Base-by-base conservation (phyloP, 1,284 basidiomycete species). In the Veloporphyrellus conicus region DNA sequence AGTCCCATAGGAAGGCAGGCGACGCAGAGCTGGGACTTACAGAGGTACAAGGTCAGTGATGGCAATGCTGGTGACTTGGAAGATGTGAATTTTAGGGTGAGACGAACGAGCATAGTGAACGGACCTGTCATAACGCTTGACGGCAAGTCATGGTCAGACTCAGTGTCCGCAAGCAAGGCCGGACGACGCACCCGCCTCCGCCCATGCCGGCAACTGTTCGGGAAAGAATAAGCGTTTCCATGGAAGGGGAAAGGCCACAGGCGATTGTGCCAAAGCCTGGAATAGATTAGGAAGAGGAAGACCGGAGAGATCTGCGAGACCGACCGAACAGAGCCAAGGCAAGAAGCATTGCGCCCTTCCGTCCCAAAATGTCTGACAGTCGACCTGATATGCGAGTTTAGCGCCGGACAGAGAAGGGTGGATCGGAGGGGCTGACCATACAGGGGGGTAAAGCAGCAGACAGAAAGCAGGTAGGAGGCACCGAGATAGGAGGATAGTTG, bases 361-460 rank as follows among this genome's bases (percentile, higher is more conserved):
- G 78, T 16, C 91, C 91, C 56, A 95, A 70, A 57, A 93, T 91
- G 68, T 94, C 90, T 53, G 88, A 83, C 48, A 95, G 74, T 49
- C 90, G 81, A 39, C 92, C 88, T 88, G 64, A 56, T 61, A 58
- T n/a, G n/a, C 42, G 54, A 47, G 57, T 58, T 60, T 56, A 67
- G 55, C 50, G 52, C 50, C 48, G 27, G 35, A 42, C 16, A 1
- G 28, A 19, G 42, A 16, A 18, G n/a, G 11, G 41, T 52, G n/a
- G 43, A 55, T 56, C 47, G 51, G 38, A 49, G 54, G 45, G 22
- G 68, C 77, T 57, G 54, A 84, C 87, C 90, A 72, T 93, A 93
- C 56, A 93, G 72, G 48, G 90, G 90, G 16, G 90, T 93, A 63
- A 93, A 93, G 69, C 90, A 93, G 66, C 88, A 94, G 40, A 93